phyloP scores from a whole-genome alignment of 2,329 filamentous ascomycete species.

The Clonostachys solani region DNA sequence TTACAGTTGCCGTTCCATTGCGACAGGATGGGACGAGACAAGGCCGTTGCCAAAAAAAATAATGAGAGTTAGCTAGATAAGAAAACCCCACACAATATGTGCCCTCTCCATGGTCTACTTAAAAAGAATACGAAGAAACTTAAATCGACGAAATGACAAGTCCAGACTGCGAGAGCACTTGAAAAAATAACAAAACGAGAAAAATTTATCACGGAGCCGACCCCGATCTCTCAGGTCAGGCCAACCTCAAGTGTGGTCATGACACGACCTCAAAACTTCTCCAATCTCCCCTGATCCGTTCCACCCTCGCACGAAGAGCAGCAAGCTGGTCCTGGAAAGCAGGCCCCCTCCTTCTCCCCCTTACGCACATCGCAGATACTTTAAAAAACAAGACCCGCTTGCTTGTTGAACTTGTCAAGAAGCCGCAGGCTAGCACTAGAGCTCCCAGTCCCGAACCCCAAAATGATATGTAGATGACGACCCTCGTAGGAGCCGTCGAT shows the following conservation, averaged over 20 bases:
- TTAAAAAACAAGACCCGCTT: slow-evolving; percentile 27
- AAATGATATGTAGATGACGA: slow-evolving; percentile 3
- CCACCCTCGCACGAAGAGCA: slow-evolving; percentile 7
- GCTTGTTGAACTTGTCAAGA: slow-evolving; percentile 9
- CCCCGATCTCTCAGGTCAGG: no score
- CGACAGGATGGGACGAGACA: no score
- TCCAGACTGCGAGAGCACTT: background rate
- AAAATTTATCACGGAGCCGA: no score
- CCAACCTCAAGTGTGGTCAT: no score
- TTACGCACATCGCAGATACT: slow-evolving; percentile 23
- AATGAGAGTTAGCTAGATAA: no score
- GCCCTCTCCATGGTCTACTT: background rate
- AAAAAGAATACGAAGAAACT: background rate
- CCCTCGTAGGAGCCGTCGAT: background rate
- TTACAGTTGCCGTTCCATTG: no score
- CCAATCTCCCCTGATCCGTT: no score
- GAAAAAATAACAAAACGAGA: slow-evolving; percentile 9
- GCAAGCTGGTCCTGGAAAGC: slow-evolving; percentile 18
- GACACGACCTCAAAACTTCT: no score
- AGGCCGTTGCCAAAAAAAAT: no score
- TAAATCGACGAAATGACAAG: no score
- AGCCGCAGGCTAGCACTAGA: background rate
- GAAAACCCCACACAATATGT: no score
- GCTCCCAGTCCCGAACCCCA: slow-evolving; percentile 2
- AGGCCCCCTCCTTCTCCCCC: slow-evolving; percentile 15